phyloP scores from a whole-genome alignment of 1,284 basidiomycete genomes.

The Ganoderma leucocontextum region DNA sequence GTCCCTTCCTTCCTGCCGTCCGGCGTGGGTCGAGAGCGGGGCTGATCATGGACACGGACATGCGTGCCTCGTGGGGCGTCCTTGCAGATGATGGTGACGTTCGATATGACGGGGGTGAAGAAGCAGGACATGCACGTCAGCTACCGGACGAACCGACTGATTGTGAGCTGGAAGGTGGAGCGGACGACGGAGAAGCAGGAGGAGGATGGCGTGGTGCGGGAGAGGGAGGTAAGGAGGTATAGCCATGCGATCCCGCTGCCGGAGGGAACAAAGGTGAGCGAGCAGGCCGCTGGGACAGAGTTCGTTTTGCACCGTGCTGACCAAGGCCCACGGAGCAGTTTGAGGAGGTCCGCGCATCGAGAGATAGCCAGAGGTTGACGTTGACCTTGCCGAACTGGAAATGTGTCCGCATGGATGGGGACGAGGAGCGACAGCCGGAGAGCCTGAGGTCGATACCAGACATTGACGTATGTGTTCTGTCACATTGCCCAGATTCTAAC shows the following conservation, averaged over 20 bases:
- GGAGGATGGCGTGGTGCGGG: conserved; percentile 60
- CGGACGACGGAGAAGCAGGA: conserved; percentile 68
- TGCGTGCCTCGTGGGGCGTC: conserved; percentile 8
- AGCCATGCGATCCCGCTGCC: conserved; percentile 57
- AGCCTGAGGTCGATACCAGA: conserved; percentile 26
- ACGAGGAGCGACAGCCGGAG: conserved; percentile 13
- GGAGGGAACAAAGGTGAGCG: conserved; percentile 53
- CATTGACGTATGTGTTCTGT: conserved; percentile 23
- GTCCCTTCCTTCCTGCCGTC: conserved; percentile 36
- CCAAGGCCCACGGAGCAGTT: conserved; percentile 52
- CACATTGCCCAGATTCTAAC: background rate
- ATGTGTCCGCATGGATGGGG: conserved; percentile 31
- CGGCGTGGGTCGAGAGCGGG: background rate
- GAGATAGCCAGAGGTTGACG: conserved; percentile 63
- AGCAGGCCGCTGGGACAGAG: background rate
- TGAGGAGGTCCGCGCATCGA: conserved; percentile 69
- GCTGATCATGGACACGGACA: background rate
- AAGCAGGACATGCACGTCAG: conserved; percentile 79
- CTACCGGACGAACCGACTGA: conserved; percentile 67
- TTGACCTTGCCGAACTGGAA: conserved; percentile 67
- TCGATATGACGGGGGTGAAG: conserved; percentile 69
- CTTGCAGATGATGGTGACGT: conserved; percentile 51
- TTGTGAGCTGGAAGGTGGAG: conserved; percentile 71
- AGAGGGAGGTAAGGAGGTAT: conserved; percentile 63
- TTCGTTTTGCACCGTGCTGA: conserved; percentile 4